phyloP scores from a whole-genome alignment of 345 rosid genomes.

The Hevea brasiliensis region DNA sequence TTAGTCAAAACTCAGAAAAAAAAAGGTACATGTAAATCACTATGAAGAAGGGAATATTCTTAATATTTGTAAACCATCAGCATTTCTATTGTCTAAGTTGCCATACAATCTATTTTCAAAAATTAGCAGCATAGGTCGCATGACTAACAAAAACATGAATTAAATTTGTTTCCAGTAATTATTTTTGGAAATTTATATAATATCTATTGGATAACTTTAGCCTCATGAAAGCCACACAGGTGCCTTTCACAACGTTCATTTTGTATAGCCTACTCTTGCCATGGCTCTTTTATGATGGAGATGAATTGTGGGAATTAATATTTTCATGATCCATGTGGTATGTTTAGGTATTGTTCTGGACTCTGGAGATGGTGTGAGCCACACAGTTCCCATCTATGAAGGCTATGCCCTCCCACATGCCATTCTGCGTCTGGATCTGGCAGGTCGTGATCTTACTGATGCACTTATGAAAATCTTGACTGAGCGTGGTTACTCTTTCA shows the following conservation, averaged over 20 bases:
- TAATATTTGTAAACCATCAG: neutral
- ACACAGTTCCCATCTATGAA: slow-evolving; percentile 57
- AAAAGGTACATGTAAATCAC: neutral
- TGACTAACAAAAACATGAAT: neutral
- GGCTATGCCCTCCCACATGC: slow-evolving; percentile 70
- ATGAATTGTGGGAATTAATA: neutral
- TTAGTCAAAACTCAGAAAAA: neutral
- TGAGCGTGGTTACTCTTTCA: slow-evolving; percentile 72
- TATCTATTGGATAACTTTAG: neutral
- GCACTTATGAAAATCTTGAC: slow-evolving; percentile 69
- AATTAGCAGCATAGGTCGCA: neutral
- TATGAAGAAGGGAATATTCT: neutral
- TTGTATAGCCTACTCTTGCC: neutral
- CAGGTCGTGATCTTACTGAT: slow-evolving; percentile 80
- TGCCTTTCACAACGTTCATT: neutral
- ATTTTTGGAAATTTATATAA: slow-evolving; percentile 10
- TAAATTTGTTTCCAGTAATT: neutral
- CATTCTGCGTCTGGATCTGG: slow-evolving; percentile 70
- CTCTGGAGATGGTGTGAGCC: slow-evolving; percentile 63
- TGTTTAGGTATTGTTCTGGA: slow-evolving; percentile 55
- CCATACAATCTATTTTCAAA: neutral
- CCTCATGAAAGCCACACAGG: neutral
- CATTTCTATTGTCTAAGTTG: neutral
- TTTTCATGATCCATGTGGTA: slow-evolving; percentile 11
- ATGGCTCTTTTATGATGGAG: neutral